These are phyloP conservation scores for Pythium monospermum DNA, from an alignment of 352 stramenopile species.

Conservation along the genomic window DNA sequence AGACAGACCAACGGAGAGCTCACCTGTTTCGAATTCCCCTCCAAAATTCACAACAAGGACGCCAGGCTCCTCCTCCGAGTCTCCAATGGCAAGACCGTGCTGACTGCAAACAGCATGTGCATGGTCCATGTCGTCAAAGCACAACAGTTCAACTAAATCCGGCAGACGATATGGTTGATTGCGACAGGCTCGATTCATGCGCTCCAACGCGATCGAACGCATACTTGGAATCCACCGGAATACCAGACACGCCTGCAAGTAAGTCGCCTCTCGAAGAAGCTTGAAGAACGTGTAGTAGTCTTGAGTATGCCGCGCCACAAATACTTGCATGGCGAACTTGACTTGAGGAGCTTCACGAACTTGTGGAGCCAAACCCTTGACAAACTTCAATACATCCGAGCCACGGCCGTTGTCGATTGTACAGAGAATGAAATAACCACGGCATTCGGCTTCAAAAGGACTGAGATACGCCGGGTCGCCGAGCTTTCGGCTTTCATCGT, in stretches of 20 bases:
- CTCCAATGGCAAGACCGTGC: slow-evolving; percentile 53
- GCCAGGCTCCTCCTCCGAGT: slow-evolving; percentile 37
- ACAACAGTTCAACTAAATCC: slow-evolving; percentile 60
- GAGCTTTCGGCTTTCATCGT: slow-evolving; percentile 76
- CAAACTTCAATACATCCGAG: slow-evolving; percentile 83
- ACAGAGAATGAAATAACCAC: slow-evolving; percentile 84
- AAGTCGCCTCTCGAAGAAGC: slow-evolving; percentile 66
- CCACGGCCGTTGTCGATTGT: slow-evolving; percentile 80
- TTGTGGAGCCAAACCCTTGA: slow-evolving; percentile 56
- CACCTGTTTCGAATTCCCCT: slow-evolving; percentile 74
- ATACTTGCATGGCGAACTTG: slow-evolving; percentile 84
- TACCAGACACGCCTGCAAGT: slow-evolving; percentile 78
- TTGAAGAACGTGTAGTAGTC: slow-evolving; percentile 85
- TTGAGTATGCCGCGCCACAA: slow-evolving; percentile 78
- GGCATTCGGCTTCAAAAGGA: slow-evolving; percentile 82
- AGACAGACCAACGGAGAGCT: slow-evolving; percentile 1
- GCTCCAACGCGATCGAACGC: slow-evolving; percentile 61
- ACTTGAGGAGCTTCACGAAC: slow-evolving; percentile 69
- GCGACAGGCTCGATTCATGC: slow-evolving; percentile 75
- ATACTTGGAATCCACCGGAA: slow-evolving; percentile 80
- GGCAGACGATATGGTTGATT: slow-evolving; percentile 62
- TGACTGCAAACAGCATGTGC: slow-evolving; percentile 55
- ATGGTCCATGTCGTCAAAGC: slow-evolving; percentile 80
- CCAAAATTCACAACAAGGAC: slow-evolving; percentile 65
- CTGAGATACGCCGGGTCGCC: slow-evolving; percentile 53